phyloP scores from a whole-genome alignment of 1,284 basidiomycete genomes.

The Sparassis latifolia region DNA sequence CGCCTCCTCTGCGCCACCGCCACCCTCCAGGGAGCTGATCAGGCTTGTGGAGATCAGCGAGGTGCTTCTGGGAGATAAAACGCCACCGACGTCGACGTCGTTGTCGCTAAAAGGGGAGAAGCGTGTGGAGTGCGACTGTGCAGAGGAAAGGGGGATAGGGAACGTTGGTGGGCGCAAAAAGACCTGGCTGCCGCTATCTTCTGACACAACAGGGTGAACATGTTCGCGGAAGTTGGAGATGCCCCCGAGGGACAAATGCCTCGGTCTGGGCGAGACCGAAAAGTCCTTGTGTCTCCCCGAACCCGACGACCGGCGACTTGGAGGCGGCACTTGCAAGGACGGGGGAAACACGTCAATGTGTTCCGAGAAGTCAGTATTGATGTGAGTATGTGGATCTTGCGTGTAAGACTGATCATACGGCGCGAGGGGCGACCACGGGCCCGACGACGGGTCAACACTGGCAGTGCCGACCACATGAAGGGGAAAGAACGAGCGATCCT shows the following conservation, averaged over 20 bases:
- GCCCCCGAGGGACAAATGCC: conserved; percentile 33
- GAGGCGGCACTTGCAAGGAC: conserved; percentile 13
- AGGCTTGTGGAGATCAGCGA: conserved; percentile 54
- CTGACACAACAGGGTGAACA: conserved; percentile 5
- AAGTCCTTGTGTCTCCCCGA: conserved; percentile 14
- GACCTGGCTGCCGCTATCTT: conserved; percentile 5
- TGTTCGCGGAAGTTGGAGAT: conserved; percentile 29
- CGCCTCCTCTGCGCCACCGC: conserved; percentile 14
- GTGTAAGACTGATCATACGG: conserved; percentile 6
- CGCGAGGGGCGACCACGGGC: conserved; percentile 18
- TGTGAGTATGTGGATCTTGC: conserved; percentile 15
- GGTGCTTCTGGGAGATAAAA: conserved; percentile 25
- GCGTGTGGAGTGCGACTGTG: conserved; percentile 23
- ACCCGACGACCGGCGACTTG: conserved; percentile 15
- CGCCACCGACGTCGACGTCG: conserved; percentile 22
- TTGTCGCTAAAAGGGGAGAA: conserved; percentile 50
- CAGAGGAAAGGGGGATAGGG: conserved; percentile 23
- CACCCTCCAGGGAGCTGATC: conserved; percentile 48
- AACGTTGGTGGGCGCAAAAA: conserved; percentile 31
- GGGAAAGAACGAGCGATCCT: conserved; percentile 34
- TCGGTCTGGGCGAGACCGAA: conserved; percentile 28
- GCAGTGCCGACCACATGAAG: conserved; percentile 22
- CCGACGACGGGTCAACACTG: conserved; percentile 16
- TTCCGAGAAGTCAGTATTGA: conserved; percentile 14
- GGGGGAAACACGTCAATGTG: conserved; percentile 19